These are phyloP conservation scores for Aspergillus leporis DNA, from an alignment of 495 filamentous ascomycete genomes.

Conservation along the genomic window DNA sequence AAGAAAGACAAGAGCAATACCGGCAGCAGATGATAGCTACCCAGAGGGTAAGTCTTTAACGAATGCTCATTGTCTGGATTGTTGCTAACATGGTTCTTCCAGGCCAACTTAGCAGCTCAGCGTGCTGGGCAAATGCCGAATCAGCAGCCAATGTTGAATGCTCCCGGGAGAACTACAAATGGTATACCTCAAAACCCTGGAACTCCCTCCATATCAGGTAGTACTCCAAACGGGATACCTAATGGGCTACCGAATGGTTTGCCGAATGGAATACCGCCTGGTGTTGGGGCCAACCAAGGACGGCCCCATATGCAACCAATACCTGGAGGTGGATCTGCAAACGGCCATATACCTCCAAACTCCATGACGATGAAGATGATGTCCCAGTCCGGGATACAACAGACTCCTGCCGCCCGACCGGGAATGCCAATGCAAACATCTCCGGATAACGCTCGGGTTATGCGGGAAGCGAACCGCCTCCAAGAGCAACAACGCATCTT, in stretches of 20 bases:
- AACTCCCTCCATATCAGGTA: conserved; percentile 31
- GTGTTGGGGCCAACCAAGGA: conserved; percentile 38
- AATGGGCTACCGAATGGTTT: conserved; percentile 42
- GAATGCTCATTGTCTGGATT: not conserved
- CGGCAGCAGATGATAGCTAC: conserved; percentile 62
- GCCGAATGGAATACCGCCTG: conserved; percentile 39
- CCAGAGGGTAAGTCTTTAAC: conserved; percentile 53
- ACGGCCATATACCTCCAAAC: conserved; percentile 52
- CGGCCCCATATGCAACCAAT: conserved; percentile 45
- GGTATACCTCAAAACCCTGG: conserved; percentile 41
- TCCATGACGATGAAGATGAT: conserved; percentile 66
- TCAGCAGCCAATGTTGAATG: conserved; percentile 45
- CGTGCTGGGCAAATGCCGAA: conserved; percentile 45
- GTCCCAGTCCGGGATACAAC: conserved; percentile 71
- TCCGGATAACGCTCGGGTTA: conserved; percentile 52
- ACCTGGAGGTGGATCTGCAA: conserved; percentile 35
- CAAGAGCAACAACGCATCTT: conserved; percentile 66
- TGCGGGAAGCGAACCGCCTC: conserved; percentile 61
- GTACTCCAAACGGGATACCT: conserved; percentile 38
- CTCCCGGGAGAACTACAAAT: conserved; percentile 36
- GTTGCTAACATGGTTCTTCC: conserved; percentile 18
- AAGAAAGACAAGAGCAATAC: conserved; percentile 70
- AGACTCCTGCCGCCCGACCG: conserved; percentile 56
- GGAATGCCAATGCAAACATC: conserved; percentile 57
- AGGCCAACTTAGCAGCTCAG: conserved; percentile 44